These are phyloP conservation scores for Mrakia frigida DNA, from an alignment of 768 basidiomycete genomes.

Conservation along the genomic window DNA sequence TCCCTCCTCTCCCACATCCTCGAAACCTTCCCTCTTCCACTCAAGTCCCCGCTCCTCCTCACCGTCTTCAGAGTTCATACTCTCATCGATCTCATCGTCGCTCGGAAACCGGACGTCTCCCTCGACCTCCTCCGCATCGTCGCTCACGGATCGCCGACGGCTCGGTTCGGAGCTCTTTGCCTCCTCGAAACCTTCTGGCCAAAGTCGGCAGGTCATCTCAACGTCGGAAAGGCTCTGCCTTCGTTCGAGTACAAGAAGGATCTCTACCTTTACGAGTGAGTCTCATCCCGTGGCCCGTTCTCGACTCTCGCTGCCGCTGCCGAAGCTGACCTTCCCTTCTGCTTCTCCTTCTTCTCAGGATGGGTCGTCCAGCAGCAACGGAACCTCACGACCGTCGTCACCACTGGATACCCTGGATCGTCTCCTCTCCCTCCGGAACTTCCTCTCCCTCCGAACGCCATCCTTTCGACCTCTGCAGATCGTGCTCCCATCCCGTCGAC, in stretches of 20 bases:
- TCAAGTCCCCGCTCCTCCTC: conserved; percentile 41
- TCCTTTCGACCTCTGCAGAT: not conserved
- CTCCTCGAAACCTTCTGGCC: conserved; percentile 65
- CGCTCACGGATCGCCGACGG: conserved; percentile 58
- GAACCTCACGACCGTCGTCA: conserved; percentile 3
- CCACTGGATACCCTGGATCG: not conserved
- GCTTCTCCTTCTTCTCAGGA: not conserved
- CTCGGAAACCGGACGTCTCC: conserved; percentile 62
- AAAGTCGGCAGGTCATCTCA: conserved; percentile 60
- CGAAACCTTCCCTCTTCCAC: conserved; percentile 52
- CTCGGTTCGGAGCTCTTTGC: conserved; percentile 55
- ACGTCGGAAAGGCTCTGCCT: conserved; percentile 56
- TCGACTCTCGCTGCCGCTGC: not conserved
- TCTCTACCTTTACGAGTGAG: conserved; percentile 1
- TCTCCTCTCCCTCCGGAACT: not conserved
- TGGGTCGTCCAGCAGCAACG: not conserved
- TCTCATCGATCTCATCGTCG: conserved; percentile 55
- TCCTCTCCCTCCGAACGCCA: not conserved
- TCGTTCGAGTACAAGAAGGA: conserved; percentile 41
- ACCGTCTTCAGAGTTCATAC: conserved; percentile 53
- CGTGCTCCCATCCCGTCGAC: not conserved
- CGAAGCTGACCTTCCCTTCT: not conserved
- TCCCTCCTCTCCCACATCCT: conserved; percentile 61
- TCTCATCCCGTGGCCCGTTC: not conserved
- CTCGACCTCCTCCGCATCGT: conserved; percentile 66